Evolutionary conservation across 2,329 filamentous ascomycete genomes (phyloP).

Genomic region (Cryphonectria parasitica): DNA sequence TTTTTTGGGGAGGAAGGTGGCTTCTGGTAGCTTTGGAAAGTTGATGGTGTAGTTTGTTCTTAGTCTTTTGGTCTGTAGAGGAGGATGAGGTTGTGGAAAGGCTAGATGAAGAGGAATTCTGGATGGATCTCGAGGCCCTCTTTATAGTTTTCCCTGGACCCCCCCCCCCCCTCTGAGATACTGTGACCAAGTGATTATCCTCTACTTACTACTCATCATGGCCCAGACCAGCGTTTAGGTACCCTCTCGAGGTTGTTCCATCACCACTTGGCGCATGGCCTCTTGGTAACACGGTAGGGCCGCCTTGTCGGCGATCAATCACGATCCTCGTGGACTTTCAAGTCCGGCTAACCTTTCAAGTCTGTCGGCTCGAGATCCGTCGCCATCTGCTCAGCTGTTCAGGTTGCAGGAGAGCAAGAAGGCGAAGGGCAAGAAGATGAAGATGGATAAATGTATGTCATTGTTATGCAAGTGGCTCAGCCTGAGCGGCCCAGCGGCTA

Average conservation of each 20-base stretch:
- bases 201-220: not conserved
- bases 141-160: not conserved
- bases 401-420: not conserved
- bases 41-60: not conserved
- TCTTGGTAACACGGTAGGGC: not conserved
- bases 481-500: not conserved
- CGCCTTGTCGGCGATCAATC: not conserved
- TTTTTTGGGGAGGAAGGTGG: not conserved
- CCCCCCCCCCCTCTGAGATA: not conserved
- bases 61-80: not conserved
- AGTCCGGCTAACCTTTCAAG: not conserved
- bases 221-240: not conserved
- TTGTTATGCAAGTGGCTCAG: not conserved
- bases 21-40: not conserved
- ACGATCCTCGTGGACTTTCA: not conserved
- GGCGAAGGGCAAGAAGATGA: too few species aligned
- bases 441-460: not conserved
- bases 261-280: not conserved
- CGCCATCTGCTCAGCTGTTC: not conserved
- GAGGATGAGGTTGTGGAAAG: not conserved
- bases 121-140: not conserved
- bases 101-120: not conserved
- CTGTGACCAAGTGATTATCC: not conserved
- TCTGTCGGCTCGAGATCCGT: slow-evolving; percentile 4
- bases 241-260: not conserved